phyloP scores from a whole-genome alignment of 208 protist species.

The Leishmania tarentolae region DNA sequence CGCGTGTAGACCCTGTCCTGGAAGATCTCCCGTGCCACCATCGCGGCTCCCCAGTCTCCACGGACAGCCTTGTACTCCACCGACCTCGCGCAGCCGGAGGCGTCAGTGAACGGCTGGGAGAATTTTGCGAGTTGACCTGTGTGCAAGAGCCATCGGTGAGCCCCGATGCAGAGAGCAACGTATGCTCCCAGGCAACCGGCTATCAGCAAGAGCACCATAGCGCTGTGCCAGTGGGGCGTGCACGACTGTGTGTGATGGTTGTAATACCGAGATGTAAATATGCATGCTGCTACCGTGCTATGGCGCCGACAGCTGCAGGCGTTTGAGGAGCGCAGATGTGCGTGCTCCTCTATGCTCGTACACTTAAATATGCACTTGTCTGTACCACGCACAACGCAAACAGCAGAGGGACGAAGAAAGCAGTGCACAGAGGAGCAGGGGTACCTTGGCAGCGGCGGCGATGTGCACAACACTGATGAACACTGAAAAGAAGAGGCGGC shows the following conservation, averaged over 20 bases:
- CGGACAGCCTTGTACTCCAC: conserved; percentile 24
- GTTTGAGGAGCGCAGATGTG: neutral
- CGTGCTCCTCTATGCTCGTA: neutral
- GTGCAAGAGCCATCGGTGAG: conserved; percentile 19
- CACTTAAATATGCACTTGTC: neutral
- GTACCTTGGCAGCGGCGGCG: neutral
- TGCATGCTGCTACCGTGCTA: neutral
- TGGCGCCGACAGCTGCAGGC: neutral
- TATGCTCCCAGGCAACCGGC: conserved; percentile 1
- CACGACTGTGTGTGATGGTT: neutral
- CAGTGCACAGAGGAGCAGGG: neutral
- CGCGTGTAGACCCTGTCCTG: conserved; percentile 33
- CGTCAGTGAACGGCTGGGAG: neutral
- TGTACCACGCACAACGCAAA: neutral
- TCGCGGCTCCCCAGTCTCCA: conserved; percentile 36
- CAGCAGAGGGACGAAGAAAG: neutral
- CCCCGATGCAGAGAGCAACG: conserved; percentile 9
- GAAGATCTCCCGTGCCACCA: conserved; percentile 48
- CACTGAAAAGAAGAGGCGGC: neutral
- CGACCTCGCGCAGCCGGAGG: neutral
- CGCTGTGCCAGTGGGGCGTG: neutral
- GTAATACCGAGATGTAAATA: no score
- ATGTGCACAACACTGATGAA: neutral
- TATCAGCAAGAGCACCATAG: conserved; percentile 6
- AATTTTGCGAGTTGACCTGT: conserved; percentile 14